phyloP scores from a whole-genome alignment of 495 filamentous ascomycete species.

The Talaromyces borbonicus region DNA sequence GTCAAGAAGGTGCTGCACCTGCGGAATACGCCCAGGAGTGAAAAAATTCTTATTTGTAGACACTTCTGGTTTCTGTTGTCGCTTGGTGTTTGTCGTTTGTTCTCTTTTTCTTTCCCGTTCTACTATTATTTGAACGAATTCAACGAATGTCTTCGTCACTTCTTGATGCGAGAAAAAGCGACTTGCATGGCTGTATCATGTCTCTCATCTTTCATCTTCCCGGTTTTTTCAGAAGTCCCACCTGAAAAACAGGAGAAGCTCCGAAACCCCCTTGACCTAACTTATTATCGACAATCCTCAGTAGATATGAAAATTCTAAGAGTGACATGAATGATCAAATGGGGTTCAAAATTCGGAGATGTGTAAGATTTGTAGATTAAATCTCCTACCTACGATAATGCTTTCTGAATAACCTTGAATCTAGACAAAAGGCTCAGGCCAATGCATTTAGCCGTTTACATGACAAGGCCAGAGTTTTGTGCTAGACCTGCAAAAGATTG shows the following conservation, averaged over 20 bases:
- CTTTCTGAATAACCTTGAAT: too few relatives aligned
- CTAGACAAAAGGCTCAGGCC: too few relatives aligned
- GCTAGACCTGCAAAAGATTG: too few relatives aligned
- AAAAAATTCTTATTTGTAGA: conserved; percentile 13
- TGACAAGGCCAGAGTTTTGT: too few relatives aligned
- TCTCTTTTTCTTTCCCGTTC: conserved; percentile 22
- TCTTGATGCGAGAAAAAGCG: background rate
- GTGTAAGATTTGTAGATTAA: too few relatives aligned
- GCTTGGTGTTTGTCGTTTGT: conserved; percentile 15
- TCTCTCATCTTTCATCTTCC: conserved; percentile 18
- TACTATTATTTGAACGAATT: background rate
- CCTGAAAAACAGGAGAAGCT: too few relatives aligned
- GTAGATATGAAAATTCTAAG: background rate
- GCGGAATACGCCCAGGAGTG: conserved; percentile 33
- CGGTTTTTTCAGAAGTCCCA: conserved; percentile 29
- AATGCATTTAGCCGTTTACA: too few relatives aligned
- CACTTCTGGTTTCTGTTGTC: conserved; percentile 18
- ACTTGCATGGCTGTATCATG: conserved; percentile 7
- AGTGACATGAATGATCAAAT: conserved; percentile 7
- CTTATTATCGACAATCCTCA: conserved; percentile 11
- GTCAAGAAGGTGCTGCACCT: conserved; percentile 26
- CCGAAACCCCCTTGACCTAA: conserved; percentile 6
- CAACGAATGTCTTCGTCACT: conserved; percentile 2
- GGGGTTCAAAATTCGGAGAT: too few relatives aligned
- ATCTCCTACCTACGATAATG: too few relatives aligned